Conservation (phyloP, 2,329 filamentous ascomycete species). For the Spiromastix sp. region DNA sequence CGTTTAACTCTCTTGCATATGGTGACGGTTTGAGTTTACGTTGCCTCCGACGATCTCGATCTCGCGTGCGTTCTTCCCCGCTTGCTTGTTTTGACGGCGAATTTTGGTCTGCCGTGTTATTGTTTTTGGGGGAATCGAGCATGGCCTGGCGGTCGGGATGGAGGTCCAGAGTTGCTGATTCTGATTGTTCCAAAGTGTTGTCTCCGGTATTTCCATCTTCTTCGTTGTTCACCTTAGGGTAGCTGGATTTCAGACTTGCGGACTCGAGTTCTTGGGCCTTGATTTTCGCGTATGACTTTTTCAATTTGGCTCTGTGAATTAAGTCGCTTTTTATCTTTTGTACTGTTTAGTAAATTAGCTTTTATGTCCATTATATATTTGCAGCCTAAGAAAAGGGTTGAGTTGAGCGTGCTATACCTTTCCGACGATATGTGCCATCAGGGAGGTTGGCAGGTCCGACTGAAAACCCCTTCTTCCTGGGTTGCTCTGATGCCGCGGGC, state of each 20-base stretch:
- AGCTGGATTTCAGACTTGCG: constrained; percentile 22
- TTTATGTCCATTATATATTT: background rate
- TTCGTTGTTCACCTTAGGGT: constrained; percentile 23
- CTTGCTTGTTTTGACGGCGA: constrained; percentile 6
- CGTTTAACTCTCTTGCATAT: constrained; percentile 59
- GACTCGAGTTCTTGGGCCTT: constrained; percentile 50
- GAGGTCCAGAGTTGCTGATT: constrained; percentile 39
- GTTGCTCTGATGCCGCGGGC: background rate
- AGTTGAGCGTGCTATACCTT: constrained; percentile 36
- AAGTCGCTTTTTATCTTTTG: constrained; percentile 82
- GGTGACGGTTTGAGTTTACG: constrained; percentile 34
- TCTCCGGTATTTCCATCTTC: constrained; percentile 14
- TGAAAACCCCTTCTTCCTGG: constrained; percentile 63
- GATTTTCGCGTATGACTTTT: constrained; percentile 84
- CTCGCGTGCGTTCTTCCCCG: constrained; percentile 13
- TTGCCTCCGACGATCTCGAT: constrained; percentile 19
- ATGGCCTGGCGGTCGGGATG: constrained; percentile 53
- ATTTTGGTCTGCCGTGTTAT: constrained; percentile 7
- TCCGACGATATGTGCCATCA: constrained; percentile 77
- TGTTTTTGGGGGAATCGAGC: constrained; percentile 40
- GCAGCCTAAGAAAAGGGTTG: constrained; percentile 2
- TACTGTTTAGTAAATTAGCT: constrained; percentile 50
- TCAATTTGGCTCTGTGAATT: constrained; percentile 87
- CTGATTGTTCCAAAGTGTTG: constrained; percentile 14
- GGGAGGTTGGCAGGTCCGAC: constrained; percentile 86